Conservation (phyloP, 345 rosid genomes). For the Corchorus capsularis region DNA sequence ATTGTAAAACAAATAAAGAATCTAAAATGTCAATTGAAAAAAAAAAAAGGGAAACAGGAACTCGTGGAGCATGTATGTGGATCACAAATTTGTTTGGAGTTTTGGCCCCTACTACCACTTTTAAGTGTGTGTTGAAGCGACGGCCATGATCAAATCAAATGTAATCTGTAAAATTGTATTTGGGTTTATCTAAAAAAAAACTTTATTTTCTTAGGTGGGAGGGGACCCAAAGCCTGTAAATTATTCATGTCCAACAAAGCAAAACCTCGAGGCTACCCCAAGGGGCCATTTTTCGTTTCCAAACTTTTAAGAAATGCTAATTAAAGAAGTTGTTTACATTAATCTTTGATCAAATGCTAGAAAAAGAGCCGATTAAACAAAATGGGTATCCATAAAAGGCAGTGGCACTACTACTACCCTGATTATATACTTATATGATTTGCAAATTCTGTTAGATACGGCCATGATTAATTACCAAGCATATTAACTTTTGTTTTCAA, state of each 20-base stretch:
- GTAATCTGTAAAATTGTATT: neutral
- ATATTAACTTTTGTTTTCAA: neutral
- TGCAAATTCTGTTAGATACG: neutral
- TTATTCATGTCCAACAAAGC: neutral
- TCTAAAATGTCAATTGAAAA: neutral
- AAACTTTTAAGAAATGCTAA: neutral
- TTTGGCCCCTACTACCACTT: constrained; percentile 28
- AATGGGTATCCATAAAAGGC: neutral
- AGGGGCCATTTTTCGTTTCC: too few species aligned
- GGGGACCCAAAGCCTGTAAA: neutral
- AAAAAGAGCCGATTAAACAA: neutral
- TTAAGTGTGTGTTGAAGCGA: neutral
- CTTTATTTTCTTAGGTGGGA: constrained; percentile 10
- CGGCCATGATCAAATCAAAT: neutral
- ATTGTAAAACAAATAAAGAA: neutral
- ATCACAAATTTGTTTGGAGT: constrained; percentile 3
- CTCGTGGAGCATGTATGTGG: constrained; percentile 24
- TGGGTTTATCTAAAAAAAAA: neutral
- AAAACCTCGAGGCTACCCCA: neutral
- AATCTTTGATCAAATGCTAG: neutral
- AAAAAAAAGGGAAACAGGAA: neutral
- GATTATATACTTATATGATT: neutral
- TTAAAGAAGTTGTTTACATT: neutral
- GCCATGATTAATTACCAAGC: neutral
- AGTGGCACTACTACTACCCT: neutral